phyloP scores from a whole-genome alignment of 1,139 yeast species.

The Diutina scorzettiae region DNA sequence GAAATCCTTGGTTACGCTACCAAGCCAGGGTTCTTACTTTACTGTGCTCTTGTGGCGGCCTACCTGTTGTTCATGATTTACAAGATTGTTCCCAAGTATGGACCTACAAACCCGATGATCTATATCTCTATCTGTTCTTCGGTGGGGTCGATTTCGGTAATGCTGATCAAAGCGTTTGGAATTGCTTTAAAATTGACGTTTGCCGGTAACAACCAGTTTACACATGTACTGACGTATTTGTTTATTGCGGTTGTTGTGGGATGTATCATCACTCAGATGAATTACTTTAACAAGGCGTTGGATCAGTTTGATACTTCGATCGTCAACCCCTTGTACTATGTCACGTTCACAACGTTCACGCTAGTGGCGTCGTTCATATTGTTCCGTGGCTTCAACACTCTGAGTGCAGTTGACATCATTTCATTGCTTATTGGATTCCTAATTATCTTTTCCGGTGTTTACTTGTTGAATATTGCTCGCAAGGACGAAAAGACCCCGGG shows the following conservation, averaged over 20 bases:
- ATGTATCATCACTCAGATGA: slow-evolving; percentile 86
- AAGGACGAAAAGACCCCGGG: slow-evolving; percentile 31
- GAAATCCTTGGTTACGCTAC: slow-evolving; percentile 75
- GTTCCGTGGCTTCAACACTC: slow-evolving; percentile 79
- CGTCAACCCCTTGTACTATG: slow-evolving; percentile 85
- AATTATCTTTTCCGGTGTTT: slow-evolving; percentile 82
- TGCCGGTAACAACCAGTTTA: slow-evolving; percentile 82
- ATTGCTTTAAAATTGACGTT: slow-evolving; percentile 80
- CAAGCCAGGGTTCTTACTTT: slow-evolving; percentile 67
- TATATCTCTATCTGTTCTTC: slow-evolving; percentile 83
- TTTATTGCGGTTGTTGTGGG: slow-evolving; percentile 68
- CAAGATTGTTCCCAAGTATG: slow-evolving; percentile 71
- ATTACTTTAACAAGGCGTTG: slow-evolving; percentile 83
- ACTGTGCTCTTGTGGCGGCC: slow-evolving; percentile 46
- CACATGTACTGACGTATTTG: slow-evolving; percentile 73
- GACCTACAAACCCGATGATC: slow-evolving; percentile 77
- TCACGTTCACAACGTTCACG: slow-evolving; percentile 84
- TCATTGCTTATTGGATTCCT: slow-evolving; percentile 82
- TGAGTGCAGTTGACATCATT: slow-evolving; percentile 68
- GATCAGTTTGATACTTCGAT: slow-evolving; percentile 90
- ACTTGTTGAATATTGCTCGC: slow-evolving; percentile 67
- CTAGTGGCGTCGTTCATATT: slow-evolving; percentile 76
- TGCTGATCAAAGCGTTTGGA: slow-evolving; percentile 90
- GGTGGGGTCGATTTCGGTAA: slow-evolving; percentile 85
- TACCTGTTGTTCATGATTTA: slow-evolving; percentile 75